A percentile compares a stretch with the other conserved stretches of the same genome.
Conservation (phyloP, 1,284 basidiomycete genomes). For the Rhodotorula sp. region DNA sequence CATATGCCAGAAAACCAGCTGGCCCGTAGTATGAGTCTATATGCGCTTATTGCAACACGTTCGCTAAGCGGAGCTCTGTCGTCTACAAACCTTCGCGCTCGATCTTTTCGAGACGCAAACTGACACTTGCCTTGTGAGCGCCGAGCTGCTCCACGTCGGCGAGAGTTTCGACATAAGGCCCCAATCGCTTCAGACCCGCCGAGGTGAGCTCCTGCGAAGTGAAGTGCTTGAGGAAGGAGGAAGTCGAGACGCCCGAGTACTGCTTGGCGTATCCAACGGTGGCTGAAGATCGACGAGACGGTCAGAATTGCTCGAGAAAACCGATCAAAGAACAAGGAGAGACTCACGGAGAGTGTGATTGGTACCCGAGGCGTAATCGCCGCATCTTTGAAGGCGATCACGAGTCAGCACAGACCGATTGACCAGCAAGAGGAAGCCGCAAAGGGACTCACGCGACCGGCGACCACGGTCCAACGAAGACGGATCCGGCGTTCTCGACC, state of each 20-base stretch:
- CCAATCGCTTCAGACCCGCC: constrained; percentile 73
- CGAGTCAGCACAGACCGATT: neutral
- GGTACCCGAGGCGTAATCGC: constrained; percentile 97
- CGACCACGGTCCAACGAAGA: constrained; percentile 91
- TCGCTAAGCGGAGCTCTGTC: neutral
- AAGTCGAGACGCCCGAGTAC: constrained; percentile 96
- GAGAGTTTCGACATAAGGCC: constrained; percentile 83
- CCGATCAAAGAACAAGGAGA: neutral
- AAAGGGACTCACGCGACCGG: constrained; percentile 74
- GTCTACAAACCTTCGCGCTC: constrained; percentile 26
- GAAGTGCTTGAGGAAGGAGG: constrained; percentile 98
- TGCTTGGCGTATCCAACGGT: constrained; percentile 73
- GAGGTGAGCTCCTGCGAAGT: constrained; percentile 88
- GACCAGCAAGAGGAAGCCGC: neutral
- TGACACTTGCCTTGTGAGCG: constrained; percentile 71
- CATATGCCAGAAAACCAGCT: neutral
- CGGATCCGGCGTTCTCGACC: constrained; percentile 88
- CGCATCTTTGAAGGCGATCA: constrained; percentile 62
- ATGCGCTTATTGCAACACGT: neutral
- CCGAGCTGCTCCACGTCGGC: constrained; percentile 94
- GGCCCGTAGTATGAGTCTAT: neutral
- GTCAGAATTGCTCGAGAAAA: neutral
- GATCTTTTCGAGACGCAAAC: constrained; percentile 45
- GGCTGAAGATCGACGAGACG: neutral
- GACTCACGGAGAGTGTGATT: constrained; percentile 75